These are phyloP conservation scores for Xylaria sp. DNA, from an alignment of 2,329 filamentous ascomycete species.

Conservation along the genomic window DNA sequence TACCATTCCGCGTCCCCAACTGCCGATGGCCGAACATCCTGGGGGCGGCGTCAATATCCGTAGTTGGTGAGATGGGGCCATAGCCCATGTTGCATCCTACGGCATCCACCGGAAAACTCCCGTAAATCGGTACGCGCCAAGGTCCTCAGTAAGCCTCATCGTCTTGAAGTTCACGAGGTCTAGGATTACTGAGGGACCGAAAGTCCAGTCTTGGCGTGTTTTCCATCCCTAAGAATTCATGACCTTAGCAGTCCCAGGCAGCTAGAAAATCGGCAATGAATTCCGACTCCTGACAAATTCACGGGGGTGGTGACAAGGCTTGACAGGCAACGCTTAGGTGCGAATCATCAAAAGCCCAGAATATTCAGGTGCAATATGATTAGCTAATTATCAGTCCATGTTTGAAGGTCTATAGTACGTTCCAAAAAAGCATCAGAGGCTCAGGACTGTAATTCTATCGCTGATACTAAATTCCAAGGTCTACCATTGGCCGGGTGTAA, in stretches of 20 bases:
- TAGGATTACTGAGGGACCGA: constrained; percentile 5
- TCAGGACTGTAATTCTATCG: neutral
- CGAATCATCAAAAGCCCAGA: neutral
- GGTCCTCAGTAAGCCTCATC: neutral
- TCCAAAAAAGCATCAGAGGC: neutral
- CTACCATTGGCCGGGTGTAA: neutral
- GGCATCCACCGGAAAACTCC: neutral
- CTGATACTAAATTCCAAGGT: neutral
- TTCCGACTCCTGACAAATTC: neutral
- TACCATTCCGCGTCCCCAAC: constrained; percentile 3
- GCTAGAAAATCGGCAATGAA: neutral
- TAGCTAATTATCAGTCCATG: neutral
- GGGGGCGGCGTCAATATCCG: constrained; percentile 19
- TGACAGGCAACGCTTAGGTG: neutral
- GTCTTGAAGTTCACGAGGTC: neutral
- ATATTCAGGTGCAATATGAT: neutral
- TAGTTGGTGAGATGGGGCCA: constrained; percentile 5
- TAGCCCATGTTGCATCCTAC: neutral
- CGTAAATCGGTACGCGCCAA: constrained; percentile 9
- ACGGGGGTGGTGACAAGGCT: neutral
- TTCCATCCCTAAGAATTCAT: neutral
- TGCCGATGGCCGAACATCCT: constrained; percentile 20
- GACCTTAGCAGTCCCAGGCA: neutral
- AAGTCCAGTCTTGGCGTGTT: neutral
- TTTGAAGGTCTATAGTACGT: neutral